Conservation (phyloP, 2,329 filamentous ascomycete species). For the Venturiaceae sp. region DNA sequence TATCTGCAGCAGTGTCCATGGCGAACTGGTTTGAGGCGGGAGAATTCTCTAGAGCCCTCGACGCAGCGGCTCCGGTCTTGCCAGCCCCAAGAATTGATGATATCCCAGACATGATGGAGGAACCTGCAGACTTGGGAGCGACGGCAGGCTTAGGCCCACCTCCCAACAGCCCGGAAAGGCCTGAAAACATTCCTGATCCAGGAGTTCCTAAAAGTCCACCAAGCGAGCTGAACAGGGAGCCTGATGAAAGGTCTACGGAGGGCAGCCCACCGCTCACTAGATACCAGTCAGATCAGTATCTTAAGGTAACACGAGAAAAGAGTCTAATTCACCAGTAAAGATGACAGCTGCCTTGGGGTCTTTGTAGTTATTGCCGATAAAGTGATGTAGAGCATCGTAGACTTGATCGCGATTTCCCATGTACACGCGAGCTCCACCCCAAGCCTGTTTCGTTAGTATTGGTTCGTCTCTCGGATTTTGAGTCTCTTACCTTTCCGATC, state of each 20-base stretch:
- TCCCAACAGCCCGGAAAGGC: constrained; percentile 16
- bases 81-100: constrained; percentile 19
- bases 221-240: constrained; percentile 18
- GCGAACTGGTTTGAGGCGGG: not conserved
- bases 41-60: constrained; percentile 7
- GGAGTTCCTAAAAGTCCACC: constrained; percentile 26
- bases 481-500: constrained; percentile 19
- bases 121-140: not conserved
- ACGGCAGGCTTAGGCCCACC: not conserved
- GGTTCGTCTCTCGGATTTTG: not conserved
- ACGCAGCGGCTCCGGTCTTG: constrained; percentile 17
- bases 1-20: not conserved
- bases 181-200: constrained; percentile 31
- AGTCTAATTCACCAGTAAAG: constrained; percentile 39
- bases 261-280: not conserved
- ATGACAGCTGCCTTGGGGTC: constrained; percentile 23
- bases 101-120: not conserved
- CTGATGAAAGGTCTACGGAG: not conserved
- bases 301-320: constrained; percentile 30
- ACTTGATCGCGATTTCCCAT: constrained; percentile 18
- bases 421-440: constrained; percentile 29
- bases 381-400: constrained; percentile 24
- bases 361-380: constrained; percentile 26
- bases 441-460: constrained; percentile 17
- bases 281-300: not conserved